phyloP scores from a whole-genome alignment of 1,139 yeast species.

The Yamadazyma jaroonii region DNA sequence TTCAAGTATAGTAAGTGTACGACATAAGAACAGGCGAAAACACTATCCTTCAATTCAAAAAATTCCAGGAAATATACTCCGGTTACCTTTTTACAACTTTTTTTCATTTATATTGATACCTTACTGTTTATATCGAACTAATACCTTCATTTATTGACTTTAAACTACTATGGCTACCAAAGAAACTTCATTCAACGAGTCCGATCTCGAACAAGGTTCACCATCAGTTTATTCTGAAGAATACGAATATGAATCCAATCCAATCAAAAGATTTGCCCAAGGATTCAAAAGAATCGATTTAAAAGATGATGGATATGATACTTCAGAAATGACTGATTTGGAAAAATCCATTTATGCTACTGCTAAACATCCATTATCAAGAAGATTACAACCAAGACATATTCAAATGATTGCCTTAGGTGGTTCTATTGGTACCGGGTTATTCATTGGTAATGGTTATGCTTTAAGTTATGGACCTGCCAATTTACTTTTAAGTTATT shows the following conservation, averaged over 20 bases:
- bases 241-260: conserved; percentile 3
- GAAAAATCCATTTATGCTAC: conserved; percentile 39
- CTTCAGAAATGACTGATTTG: conserved; percentile 25
- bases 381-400: conserved; percentile 39
- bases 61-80: no score
- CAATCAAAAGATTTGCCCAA: conserved; percentile 23
- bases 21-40: no score
- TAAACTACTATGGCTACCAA: background rate
- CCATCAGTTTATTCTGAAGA: background rate
- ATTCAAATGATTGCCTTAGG: conserved; percentile 47
- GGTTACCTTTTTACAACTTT: no score
- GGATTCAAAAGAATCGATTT: conserved; percentile 41
- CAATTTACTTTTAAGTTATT: conserved; percentile 51
- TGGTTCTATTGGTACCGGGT: conserved; percentile 46
- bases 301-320: conserved; percentile 40
- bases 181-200: background rate
- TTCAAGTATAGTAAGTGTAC: no score
- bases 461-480: conserved; percentile 70
- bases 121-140: no score
- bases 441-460: conserved; percentile 67
- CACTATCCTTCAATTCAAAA: no score
- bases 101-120: no score
- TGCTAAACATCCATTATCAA: conserved; percentile 35
- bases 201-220: background rate
- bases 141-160: no score